phyloP scores from a whole-genome alignment of 2,329 filamentous ascomycete genomes.

The Moelleriella libera region DNA sequence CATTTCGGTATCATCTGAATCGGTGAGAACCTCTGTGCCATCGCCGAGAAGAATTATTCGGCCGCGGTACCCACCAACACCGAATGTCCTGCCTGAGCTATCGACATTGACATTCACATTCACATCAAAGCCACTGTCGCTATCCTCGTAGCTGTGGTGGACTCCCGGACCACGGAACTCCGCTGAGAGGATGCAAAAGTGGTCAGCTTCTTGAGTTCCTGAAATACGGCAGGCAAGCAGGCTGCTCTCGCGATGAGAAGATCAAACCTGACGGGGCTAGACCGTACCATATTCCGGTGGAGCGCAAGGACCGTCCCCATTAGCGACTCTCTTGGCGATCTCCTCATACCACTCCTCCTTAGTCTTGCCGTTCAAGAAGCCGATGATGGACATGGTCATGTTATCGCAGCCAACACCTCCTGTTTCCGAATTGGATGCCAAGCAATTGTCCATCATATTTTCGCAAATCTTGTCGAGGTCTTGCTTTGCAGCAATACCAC shows the following conservation, averaged over 20 bases:
- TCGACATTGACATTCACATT: constrained; percentile 61
- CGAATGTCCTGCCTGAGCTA: constrained; percentile 47
- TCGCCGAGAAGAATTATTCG: constrained; percentile 92
- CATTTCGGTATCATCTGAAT: constrained; percentile 83
- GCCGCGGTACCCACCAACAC: constrained; percentile 58
- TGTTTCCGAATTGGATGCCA: constrained; percentile 94
- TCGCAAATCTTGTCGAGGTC: constrained; percentile 91
- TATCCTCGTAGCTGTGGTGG: constrained; percentile 72
- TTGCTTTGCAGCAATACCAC: constrained; percentile 93
- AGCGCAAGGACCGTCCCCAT: constrained; percentile 94
- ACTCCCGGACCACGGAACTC: constrained; percentile 75
- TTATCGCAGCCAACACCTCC: constrained; percentile 98
- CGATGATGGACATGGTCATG: constrained; percentile 95
- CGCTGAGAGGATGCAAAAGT: constrained; percentile 33
- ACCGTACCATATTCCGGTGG: constrained; percentile 97
- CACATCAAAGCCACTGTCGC: constrained; percentile 62
- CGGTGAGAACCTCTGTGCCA: constrained; percentile 82
- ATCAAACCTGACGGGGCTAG: constrained; percentile 17
- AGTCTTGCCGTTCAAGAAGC: constrained; percentile 76
- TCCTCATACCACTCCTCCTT: constrained; percentile 99
- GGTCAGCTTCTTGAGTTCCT: constrained; percentile 9
- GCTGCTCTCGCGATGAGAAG: background rate
- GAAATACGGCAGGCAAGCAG: background rate
- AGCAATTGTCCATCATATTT: constrained; percentile 99
- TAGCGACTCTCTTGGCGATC: constrained; percentile 84